Conservation (phyloP, 257 asterid species). For the Linderniella brevidens region DNA sequence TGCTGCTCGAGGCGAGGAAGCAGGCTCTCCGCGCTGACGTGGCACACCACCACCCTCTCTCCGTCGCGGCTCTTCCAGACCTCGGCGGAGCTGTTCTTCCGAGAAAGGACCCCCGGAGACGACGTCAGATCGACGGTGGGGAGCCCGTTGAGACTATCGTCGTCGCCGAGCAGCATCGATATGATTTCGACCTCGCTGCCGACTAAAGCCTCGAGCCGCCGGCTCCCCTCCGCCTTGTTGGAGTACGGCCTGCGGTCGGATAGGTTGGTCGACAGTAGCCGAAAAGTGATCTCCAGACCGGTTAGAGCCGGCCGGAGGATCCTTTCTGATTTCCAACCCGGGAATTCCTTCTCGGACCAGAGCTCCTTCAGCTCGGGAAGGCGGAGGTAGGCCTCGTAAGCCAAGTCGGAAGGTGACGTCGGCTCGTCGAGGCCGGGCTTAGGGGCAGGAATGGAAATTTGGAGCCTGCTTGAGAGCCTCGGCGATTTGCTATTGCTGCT, state of each 20-base stretch:
- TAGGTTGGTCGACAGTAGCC: conserved; percentile 55
- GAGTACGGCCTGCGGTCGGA: conserved; percentile 60
- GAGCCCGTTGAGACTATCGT: conserved; percentile 35
- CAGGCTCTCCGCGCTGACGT: conserved; percentile 59
- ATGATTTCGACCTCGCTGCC: conserved; percentile 46
- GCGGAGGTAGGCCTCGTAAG: conserved; percentile 58
- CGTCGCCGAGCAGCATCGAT: conserved; percentile 44
- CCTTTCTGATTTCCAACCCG: conserved; percentile 51
- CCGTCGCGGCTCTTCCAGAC: conserved; percentile 44
- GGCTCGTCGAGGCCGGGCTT: conserved; percentile 25
- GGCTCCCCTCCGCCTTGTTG: conserved; percentile 62
- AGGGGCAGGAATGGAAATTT: conserved; percentile 44
- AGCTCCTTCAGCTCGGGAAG: conserved; percentile 57
- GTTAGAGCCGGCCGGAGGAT: conserved; percentile 50
- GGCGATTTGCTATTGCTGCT: conserved; percentile 65
- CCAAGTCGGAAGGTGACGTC: conserved; percentile 59
- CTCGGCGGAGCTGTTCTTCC: conserved; percentile 64
- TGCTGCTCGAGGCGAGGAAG: conserved; percentile 47
- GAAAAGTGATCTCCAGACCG: conserved; percentile 66
- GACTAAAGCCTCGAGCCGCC: conserved; percentile 48
- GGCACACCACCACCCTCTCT: conserved; percentile 53
- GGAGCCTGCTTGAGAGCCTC: conserved; percentile 40
- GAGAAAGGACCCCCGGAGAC: conserved; percentile 23
- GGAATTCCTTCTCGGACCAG: conserved; percentile 42
- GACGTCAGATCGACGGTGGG: conserved; percentile 51